phyloP scores from a whole-genome alignment of 1,284 basidiomycete species.

The Fomitopsis palustris region DNA sequence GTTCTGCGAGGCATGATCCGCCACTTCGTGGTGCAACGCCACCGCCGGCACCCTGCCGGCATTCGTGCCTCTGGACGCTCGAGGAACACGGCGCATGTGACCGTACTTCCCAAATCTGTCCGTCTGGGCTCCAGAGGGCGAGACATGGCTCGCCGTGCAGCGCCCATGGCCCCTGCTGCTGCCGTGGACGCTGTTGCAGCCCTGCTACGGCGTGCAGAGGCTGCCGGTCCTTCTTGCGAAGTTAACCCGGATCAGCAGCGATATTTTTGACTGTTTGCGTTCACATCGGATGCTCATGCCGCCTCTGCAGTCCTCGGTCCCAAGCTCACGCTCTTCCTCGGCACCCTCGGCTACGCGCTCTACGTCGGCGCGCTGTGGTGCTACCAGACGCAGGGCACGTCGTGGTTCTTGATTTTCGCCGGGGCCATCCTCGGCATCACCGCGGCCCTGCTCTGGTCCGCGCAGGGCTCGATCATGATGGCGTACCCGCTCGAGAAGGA shows the following conservation, averaged over 20 bases:
- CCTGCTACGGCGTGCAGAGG: background rate
- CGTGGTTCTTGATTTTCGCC: constrained; percentile 48
- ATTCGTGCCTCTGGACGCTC: no score
- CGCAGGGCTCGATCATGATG: constrained; percentile 57
- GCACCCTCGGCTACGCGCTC: constrained; percentile 43
- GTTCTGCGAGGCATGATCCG: no score
- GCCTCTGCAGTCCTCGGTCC: constrained; percentile 39
- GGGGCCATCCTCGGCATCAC: constrained; percentile 55
- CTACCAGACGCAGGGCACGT: constrained; percentile 34
- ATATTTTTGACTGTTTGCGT: background rate
- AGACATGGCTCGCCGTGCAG: no score
- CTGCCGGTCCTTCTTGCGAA: no score
- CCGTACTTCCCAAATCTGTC: background rate
- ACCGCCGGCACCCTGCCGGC: constrained; percentile 9
- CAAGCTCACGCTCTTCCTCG: constrained; percentile 43
- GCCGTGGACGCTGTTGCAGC: no score
- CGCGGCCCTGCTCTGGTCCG: constrained; percentile 59
- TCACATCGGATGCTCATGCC: background rate
- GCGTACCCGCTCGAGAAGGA: constrained; percentile 55
- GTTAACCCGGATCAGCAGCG: no score
- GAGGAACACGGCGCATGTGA: background rate
- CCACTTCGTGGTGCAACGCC: background rate
- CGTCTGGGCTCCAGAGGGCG: no score
- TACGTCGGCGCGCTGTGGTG: constrained; percentile 46
- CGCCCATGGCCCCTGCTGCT: no score